These are phyloP conservation scores for Geotrichum europaeum DNA, from an alignment of 1,139 yeast species.

Conservation along the genomic window DNA sequence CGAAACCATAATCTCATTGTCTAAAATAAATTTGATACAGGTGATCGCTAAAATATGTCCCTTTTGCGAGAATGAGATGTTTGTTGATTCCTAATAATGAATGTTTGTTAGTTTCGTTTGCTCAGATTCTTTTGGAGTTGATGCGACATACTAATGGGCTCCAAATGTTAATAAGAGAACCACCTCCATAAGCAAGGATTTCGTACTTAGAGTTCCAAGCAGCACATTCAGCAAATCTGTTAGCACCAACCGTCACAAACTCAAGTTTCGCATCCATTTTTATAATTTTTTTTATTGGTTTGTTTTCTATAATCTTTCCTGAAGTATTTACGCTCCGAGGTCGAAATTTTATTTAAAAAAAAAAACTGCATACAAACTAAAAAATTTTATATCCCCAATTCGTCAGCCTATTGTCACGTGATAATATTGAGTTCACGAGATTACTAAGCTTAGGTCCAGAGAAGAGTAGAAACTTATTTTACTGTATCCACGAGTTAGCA, in stretches of 20 bases:
- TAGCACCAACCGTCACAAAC: conserved; percentile 73
- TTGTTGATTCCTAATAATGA: conserved; percentile 14
- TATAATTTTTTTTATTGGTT: neutral
- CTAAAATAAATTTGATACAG: conserved; percentile 31
- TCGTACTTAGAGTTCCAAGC: conserved; percentile 44
- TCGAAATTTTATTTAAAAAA: neutral
- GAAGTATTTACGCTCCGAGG: neutral
- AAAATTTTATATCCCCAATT: neutral
- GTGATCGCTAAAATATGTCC: conserved; percentile 33
- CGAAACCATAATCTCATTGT: conserved; percentile 45
- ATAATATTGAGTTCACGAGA: no score
- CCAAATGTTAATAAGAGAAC: conserved; percentile 70
- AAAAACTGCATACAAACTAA: neutral
- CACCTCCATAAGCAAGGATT: conserved; percentile 72
- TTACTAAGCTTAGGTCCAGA: no score
- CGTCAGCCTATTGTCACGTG: no score
- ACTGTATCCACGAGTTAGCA: no score
- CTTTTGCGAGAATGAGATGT: conserved; percentile 26
- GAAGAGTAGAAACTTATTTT: no score
- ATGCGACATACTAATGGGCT: conserved; percentile 48
- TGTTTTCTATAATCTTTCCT: neutral
- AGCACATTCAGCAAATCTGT: conserved; percentile 62
- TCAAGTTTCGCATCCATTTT: conserved; percentile 31
- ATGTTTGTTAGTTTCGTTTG: neutral
- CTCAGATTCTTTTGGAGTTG: conserved; percentile 31